Base-by-base conservation (phyloP, 805 yeast genomes). In the Barnettozyma salicaria region DNA sequence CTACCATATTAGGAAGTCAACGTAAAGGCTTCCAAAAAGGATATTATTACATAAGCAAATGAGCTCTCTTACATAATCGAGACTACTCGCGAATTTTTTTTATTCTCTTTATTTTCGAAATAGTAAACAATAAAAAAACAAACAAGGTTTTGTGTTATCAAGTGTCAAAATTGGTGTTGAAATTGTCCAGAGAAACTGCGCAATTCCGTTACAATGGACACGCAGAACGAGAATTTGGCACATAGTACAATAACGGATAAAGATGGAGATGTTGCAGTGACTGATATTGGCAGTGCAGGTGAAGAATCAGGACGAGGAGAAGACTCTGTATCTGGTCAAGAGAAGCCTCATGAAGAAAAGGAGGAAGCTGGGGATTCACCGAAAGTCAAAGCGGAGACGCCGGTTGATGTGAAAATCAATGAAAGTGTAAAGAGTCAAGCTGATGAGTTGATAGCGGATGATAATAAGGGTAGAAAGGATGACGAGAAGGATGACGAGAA, bases 1-100 rank as follows among this genome's bases (percentile, higher is more conserved):
- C 22, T 34, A 7, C 37, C 37, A 11, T 3, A 17, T 34, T 17
- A 12, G 37, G 37, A 20, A 34, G 32, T 34, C 37, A 19, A 34
- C 27, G 27, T 20, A 25, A 8, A 19, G 13, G 12, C 19, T 22
- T 16, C 18, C 10, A 32, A 13, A 22, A 13, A 31, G 23, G 9
- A 19, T n/a, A n/a, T n/a, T n/a, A 30, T 14, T n/a, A 19, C 18
- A 18, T 7, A 17, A 29, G 22, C 16, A 9, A 29, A 17, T 22
- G 9, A 9, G 9, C 11, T 9, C 11, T 9, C 3, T 9, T 12
- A 22, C 9, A 12, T 22, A 9, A 7, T 25, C 27, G 27, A 25
- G 14, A 25, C 13, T 25, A 22, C 11, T 9, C 7, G 27, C 13
- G 14, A 25, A 25, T n/a, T n/a, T n/a, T n/a, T n/a, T n/a, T n/a